Base-by-base conservation (phyloP, 2,329 filamentous ascomycete species). In the Cytospora schulzeri region DNA sequence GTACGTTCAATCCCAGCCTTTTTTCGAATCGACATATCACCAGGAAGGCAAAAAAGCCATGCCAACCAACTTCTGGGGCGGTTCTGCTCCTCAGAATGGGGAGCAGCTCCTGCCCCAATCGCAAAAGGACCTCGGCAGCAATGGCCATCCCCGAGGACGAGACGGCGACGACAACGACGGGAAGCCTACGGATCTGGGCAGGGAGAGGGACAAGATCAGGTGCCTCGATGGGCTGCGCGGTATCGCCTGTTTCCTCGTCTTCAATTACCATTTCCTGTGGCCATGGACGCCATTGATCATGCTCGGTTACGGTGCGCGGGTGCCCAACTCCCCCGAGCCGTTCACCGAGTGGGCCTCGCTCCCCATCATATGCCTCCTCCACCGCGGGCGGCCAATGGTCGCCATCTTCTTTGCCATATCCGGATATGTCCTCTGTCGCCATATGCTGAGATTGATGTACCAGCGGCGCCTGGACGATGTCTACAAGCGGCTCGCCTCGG, bases 351-450 rank as follows among this genome's bases (percentile, higher is more conserved):
- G 70, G 72, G 67, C 70, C 4, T 73, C 75, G 8, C 62, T 79
- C 55, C 77, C 77, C n/a, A 78, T 79, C 62, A 54, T 79, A 33
- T 78, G 76, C 55, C 73, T 79, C 3, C 56, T 78, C 66, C 75
- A 78, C 60, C 75, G 76, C 48, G 77, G 77, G 4, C 73, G 76
- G 6, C 73, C 77, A 14, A 79, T 79, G 77, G 77, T 79, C 6
- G 75, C 77, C 60, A 77, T 79, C 48, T 79, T 79, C 71, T 79
- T 79, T 57, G 77, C 76, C 68, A 78, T 79, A 31, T 79, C 77
- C 0, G 77, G 77, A n/a, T 79, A 79, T 57, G 77, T 79, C 29
- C 71, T 79, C 38, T 77, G 73, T 26, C 72, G 76, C 7, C 76
- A 78, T 60, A 75, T 78, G 24, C 62, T 79, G 15, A 67, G 74